Evolutionary conservation across 2,329 filamentous ascomycete genomes (phyloP).

Genomic region (Fonsecaea multimorphosa): DNA sequence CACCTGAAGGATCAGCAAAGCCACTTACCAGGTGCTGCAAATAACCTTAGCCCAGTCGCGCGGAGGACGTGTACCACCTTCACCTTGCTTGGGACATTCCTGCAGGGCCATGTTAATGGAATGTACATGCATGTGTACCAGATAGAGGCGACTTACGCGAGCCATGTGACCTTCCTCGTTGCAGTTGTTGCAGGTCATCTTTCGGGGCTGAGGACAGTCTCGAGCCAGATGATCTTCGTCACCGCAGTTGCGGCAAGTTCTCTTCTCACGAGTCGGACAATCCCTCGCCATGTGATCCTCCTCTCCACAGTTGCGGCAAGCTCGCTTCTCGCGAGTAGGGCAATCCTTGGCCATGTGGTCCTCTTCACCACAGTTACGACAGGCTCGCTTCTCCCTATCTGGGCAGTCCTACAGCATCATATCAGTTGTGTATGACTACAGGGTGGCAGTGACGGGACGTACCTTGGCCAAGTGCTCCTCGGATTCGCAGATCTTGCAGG

Average conservation of each 20-base stretch:
- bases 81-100: constrained; percentile 28
- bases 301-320: constrained; percentile 62
- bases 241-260: constrained; percentile 61
- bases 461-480: constrained; percentile 39
- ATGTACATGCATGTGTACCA: background rate
- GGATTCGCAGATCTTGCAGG: constrained; percentile 38
- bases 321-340: constrained; percentile 42
- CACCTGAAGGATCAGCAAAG: background rate
- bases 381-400: constrained; percentile 48
- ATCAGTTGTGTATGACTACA: background rate
- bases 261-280: constrained; percentile 41
- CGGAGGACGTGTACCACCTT: constrained; percentile 23
- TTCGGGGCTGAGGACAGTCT: constrained; percentile 50
- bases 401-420: constrained; percentile 29
- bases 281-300: constrained; percentile 53
- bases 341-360: constrained; percentile 52
- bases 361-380: constrained; percentile 60
- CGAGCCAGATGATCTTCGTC: constrained; percentile 53
- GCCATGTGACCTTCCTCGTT: constrained; percentile 36
- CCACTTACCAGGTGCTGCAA: constrained; percentile 33
- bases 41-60: constrained; percentile 33
- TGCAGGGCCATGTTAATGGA: constrained; percentile 3
- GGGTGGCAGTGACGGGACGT: background rate
- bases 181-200: constrained; percentile 53
- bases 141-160: constrained; percentile 12